Conservation (phyloP, 805 yeast genomes). For the Starmerella bombi region DNA sequence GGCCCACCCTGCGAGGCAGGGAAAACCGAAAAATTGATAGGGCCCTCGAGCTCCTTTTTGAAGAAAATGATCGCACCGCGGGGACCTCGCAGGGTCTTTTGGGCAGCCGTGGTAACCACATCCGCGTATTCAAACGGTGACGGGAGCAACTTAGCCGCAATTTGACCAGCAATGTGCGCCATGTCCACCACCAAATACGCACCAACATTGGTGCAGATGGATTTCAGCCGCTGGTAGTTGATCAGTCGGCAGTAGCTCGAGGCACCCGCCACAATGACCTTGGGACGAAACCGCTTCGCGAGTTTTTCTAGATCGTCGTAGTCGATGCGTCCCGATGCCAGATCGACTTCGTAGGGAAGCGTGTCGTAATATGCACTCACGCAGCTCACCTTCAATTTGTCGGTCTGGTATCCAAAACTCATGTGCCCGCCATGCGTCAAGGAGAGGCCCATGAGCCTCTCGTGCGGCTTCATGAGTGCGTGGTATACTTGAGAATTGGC, state of each 20-base stretch:
- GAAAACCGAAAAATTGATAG: conserved; percentile 94
- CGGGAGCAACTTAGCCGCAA: conserved; percentile 88
- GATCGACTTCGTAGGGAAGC: conserved; percentile 92
- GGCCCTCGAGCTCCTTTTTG: conserved; percentile 89
- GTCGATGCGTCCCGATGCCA: conserved; percentile 86
- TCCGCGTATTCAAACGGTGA: conserved; percentile 96
- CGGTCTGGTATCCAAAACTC: conserved; percentile 96
- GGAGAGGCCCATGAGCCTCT: conserved; percentile 93
- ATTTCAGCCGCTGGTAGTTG: conserved; percentile 89
- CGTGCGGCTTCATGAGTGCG: conserved; percentile 89
- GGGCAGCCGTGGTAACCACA: conserved; percentile 96
- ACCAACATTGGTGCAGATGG: conserved; percentile 89
- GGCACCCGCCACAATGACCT: conserved; percentile 93
- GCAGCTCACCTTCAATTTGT: conserved; percentile 80
- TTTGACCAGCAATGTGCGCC: conserved; percentile 96
- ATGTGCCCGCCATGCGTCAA: conserved; percentile 98
- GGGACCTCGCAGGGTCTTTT: conserved; percentile 96
- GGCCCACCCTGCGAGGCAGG: conserved; percentile 99
- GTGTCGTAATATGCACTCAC: conserved; percentile 95
- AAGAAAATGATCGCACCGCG: conserved; percentile 99
- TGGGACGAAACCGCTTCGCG: conserved; percentile 85
- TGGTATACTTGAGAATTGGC: conserved; percentile 94
- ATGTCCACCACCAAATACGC: conserved; percentile 92
- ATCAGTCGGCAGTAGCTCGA: conserved; percentile 93
- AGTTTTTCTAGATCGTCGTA: conserved; percentile 87